Evolutionary conservation across 1,139 yeast genomes (phyloP).

Genomic region (Arxiozyma slooffiae): DNA sequence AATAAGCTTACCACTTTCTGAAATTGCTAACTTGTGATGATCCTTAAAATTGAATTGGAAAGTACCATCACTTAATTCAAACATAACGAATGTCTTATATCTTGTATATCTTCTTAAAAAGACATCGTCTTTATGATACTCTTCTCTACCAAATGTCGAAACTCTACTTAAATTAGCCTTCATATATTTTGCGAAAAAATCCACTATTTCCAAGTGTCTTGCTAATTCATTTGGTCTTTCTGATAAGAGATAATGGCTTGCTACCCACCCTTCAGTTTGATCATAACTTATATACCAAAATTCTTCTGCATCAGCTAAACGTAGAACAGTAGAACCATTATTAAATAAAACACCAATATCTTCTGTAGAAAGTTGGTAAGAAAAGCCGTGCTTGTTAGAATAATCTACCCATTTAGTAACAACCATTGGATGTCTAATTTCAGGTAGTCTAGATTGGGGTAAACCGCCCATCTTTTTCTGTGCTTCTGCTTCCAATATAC

Average conservation of each 20-base stretch:
- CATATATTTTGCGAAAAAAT: conserved; percentile 77
- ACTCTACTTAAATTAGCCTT: conserved; percentile 70
- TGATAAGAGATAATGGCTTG: conserved; percentile 48
- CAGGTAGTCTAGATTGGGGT: conserved; percentile 27
- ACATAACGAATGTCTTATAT: conserved; percentile 74
- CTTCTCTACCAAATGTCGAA: conserved; percentile 39
- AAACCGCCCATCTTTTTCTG: conserved; percentile 34
- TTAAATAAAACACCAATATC: conserved; percentile 88
- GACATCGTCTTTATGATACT: conserved; percentile 45
- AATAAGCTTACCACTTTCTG: conserved; percentile 63
- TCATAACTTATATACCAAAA: conserved; percentile 54
- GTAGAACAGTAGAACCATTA: conserved; percentile 70
- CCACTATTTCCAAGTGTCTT: conserved; percentile 72
- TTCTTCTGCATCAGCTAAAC: conserved; percentile 52
- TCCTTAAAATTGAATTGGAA: conserved; percentile 92
- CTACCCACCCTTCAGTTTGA: conserved; percentile 61
- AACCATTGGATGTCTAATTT: conserved; percentile 54
- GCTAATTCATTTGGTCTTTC: conserved; percentile 53
- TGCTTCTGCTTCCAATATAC: conserved; percentile 36
- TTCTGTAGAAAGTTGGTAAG: conserved; percentile 83
- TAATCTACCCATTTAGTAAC: conserved; percentile 97
- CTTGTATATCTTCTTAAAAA: conserved; percentile 76
- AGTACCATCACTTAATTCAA: conserved; percentile 85
- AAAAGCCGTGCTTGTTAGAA: conserved; percentile 85
- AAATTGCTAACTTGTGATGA: conserved; percentile 78